A percentile compares a stretch with the other conserved stretches of the same genome.
These are phyloP conservation scores for Fusarium albosuccineum DNA, from an alignment of 2,329 filamentous ascomycete genomes.

Conservation along the genomic window DNA sequence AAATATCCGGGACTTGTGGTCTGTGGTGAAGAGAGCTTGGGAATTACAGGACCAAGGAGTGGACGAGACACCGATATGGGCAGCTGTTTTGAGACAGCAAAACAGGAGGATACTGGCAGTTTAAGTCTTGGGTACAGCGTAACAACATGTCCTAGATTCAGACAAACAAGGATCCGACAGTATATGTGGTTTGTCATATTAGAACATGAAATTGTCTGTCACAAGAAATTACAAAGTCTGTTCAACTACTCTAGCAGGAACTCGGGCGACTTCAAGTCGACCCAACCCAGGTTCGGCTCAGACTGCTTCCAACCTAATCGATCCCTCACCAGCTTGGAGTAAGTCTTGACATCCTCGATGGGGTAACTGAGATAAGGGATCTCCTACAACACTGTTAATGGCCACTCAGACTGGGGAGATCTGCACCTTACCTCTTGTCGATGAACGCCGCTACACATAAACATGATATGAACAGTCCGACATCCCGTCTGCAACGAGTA, in stretches of 20 bases:
- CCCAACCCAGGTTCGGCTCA: slow-evolving; percentile 56
- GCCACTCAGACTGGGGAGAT: rapidly evolving
- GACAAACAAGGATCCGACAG: no score
- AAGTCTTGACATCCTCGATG: slow-evolving; percentile 54
- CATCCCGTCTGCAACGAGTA: slow-evolving; percentile 47
- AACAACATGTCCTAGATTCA: no score
- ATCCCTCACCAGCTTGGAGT: slow-evolving; percentile 52
- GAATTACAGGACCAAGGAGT: no score
- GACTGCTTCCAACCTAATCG: slow-evolving; percentile 56
- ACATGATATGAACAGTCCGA: slow-evolving; percentile 55
- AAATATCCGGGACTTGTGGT: no score
- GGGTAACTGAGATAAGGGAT: slow-evolving; percentile 48
- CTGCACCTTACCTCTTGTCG: slow-evolving; percentile 47
- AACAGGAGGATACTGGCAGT: no score
- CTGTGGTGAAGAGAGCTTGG: no score
- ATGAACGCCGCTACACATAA: slow-evolving; percentile 54
- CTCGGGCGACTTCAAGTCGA: slow-evolving; percentile 55
- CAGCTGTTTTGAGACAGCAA: no score
- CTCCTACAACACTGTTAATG: slow-evolving; percentile 14
- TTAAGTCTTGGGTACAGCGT: no score
- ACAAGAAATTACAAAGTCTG: no score
- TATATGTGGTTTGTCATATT: no score
- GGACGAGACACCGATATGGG: no score
- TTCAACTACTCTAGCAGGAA: slow-evolving; percentile 24
- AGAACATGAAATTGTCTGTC: no score